These are phyloP conservation scores for Echinosophora koreensis DNA, from an alignment of 306 rosid species.

Conservation along the genomic window DNA sequence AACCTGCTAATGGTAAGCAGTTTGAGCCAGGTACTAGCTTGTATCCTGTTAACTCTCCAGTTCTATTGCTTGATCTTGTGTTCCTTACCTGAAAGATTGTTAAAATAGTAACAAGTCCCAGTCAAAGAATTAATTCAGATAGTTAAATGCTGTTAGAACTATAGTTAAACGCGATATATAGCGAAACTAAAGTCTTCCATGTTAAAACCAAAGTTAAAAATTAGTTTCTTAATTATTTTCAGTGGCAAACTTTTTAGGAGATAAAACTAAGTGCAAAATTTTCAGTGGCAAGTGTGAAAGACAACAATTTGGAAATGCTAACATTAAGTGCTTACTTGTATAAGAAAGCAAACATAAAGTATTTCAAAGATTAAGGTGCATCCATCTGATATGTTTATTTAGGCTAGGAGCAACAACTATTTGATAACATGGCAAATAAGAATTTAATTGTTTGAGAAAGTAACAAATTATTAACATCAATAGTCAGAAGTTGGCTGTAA, in stretches of 20 bases:
- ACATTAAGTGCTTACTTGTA: not conserved
- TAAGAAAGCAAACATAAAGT: not conserved
- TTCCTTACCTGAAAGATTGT: constrained; percentile 71
- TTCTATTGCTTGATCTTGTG: constrained; percentile 83
- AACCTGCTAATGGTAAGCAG: constrained; percentile 83
- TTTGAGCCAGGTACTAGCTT: constrained; percentile 92
- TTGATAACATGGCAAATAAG: constrained; percentile 1
- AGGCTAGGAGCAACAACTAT: constrained; percentile 17
- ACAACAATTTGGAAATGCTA: not conserved
- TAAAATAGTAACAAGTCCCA: not conserved
- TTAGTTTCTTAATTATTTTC: not conserved
- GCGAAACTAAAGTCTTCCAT: not conserved
- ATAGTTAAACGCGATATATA: not conserved
- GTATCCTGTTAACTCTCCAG: constrained; percentile 92
- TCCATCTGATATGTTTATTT: constrained; percentile 8
- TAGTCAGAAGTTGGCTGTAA: constrained; percentile 8
- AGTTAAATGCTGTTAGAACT: constrained; percentile 7
- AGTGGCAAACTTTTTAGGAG: not conserved
- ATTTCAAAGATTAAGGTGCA: not conserved
- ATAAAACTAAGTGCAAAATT: constrained; percentile 24
- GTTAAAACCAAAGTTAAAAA: constrained; percentile 20
- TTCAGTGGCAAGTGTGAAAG: constrained; percentile 16
- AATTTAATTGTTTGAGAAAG: constrained; percentile 31
- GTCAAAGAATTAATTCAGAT: constrained; percentile 22
- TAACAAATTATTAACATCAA: constrained; percentile 16